Base-by-base conservation (phyloP, 768 basidiomycete genomes). In the Leccinellum rugosiceps region DNA sequence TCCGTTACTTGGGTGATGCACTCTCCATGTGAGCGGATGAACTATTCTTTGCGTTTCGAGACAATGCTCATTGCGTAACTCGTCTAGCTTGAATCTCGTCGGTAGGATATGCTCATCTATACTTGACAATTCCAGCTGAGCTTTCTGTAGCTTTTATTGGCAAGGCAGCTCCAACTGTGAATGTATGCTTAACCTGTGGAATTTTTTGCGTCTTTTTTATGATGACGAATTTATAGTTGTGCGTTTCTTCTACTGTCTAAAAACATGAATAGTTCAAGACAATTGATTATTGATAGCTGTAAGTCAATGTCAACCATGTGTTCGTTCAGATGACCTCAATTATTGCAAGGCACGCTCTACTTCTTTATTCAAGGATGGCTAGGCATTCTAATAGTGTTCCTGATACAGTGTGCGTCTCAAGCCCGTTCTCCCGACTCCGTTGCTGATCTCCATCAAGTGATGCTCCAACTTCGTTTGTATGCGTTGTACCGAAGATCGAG, bases 1-100 rank as follows among this genome's bases (percentile, higher is more conserved):
- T 67, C n/a, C 67, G 67, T 7, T 67, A 66, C n/a, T 44, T 68
- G 1, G 66, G 66, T n/a, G 53, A 68, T 41, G 51, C 31, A 6
- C 17, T 68, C 26, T 54, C 48, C 23, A 61, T 63, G 66, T 67
- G 21, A 58, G 66, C 21, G 13, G 47, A 28, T 26, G 3, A 3
- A n/a, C 31, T 1, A 6, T 6, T 23, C 4, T 6, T 23, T 6
- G 5, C n/a, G 15, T 58, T 31, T 45, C 4, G 1, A n/a, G 23
- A 53, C 6, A 21, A 15, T 8, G 46, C 52, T 52, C 3, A 56
- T 51, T 17, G 14, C 10, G 17, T 9, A 23, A 31, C 1, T 7
- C 1, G 3, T 44, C 8, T 43, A 67, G 66, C 30, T 41, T 65
- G 57, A 60, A 57, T 25, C 38, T 60, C 35, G 34, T 58, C 10